These are phyloP conservation scores for Talaromyces piceae DNA, from an alignment of 2,329 filamentous ascomycete species.

Conservation along the genomic window DNA sequence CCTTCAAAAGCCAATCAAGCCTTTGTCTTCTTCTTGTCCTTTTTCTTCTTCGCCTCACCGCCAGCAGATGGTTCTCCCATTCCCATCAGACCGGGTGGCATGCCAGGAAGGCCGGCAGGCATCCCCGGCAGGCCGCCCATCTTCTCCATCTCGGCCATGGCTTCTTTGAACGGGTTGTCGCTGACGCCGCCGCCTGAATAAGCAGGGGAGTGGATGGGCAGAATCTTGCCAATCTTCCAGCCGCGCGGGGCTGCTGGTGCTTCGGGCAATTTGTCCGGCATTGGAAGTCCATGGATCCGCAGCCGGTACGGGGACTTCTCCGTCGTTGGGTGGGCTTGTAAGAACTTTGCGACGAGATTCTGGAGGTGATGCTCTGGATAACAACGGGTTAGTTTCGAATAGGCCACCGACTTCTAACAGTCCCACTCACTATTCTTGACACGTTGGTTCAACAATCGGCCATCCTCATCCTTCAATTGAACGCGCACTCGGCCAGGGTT, in stretches of 20 bases:
- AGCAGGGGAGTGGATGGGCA: constrained; percentile 82
- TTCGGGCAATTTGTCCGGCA: constrained; percentile 60
- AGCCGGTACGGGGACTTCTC: constrained; percentile 63
- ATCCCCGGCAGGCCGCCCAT: constrained; percentile 6
- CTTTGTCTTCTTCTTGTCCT: too few species aligned
- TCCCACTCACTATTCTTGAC: constrained; percentile 56
- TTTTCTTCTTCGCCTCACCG: too few species aligned
- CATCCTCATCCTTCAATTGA: constrained; percentile 53
- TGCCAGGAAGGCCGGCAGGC: constrained; percentile 33
- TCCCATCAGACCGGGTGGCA: constrained; percentile 35
- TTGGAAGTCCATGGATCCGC: constrained; percentile 65
- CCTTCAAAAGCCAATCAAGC: too few species aligned
- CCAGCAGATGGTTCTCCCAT: too few species aligned
- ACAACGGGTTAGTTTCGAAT: neutral
- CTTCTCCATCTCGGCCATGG: constrained; percentile 86
- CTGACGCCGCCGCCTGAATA: constrained; percentile 88
- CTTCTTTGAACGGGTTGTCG: constrained; percentile 91
- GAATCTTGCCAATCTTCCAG: constrained; percentile 78
- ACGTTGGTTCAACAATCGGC: constrained; percentile 41
- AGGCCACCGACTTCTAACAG: neutral
- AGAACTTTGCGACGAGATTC: constrained; percentile 66
- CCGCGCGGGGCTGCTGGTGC: constrained; percentile 71
- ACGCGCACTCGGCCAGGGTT: constrained; percentile 89
- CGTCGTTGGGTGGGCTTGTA: constrained; percentile 70
- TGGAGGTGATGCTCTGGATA: constrained; percentile 72